phyloP scores from a whole-genome alignment of 371 early-diverging fungal species.

The Neoconidiobolus thromboides region DNA sequence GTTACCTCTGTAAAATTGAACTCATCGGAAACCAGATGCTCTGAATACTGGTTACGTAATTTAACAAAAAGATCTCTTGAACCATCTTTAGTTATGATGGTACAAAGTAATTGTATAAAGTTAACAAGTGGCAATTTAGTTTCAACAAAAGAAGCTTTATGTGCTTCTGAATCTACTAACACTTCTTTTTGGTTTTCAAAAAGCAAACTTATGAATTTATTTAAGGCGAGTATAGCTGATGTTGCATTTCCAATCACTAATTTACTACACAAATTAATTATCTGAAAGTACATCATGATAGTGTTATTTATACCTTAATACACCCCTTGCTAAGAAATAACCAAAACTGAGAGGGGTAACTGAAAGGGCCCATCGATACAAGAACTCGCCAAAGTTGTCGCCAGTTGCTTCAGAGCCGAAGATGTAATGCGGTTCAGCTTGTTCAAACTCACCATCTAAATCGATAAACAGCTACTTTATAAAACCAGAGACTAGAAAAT shows the following conservation, averaged over 20 bases:
- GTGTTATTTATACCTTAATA: background rate
- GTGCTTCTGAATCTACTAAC: background rate
- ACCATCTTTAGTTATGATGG: background rate
- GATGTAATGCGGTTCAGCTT: background rate
- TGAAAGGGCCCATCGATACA: background rate
- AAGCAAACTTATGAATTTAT: background rate
- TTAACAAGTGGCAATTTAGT: conserved; percentile 1
- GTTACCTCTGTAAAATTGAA: background rate
- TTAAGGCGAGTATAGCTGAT: background rate
- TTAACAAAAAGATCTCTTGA: background rate
- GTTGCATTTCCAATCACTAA: conserved; percentile 1
- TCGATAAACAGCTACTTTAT: background rate
- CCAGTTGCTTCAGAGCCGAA: background rate
- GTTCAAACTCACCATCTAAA: background rate
- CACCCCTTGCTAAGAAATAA: background rate
- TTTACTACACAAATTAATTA: background rate
- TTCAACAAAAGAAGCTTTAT: background rate
- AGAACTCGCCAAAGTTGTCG: background rate
- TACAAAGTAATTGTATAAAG: background rate
- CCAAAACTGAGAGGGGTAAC: background rate
- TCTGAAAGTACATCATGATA: background rate
- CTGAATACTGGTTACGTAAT: background rate
- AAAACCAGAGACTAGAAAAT: background rate
- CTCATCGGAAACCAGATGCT: background rate
- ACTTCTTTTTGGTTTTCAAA: background rate